Evolutionary conservation across 306 rosid genomes (phyloP).

Genomic region (Biancaea sappan): DNA sequence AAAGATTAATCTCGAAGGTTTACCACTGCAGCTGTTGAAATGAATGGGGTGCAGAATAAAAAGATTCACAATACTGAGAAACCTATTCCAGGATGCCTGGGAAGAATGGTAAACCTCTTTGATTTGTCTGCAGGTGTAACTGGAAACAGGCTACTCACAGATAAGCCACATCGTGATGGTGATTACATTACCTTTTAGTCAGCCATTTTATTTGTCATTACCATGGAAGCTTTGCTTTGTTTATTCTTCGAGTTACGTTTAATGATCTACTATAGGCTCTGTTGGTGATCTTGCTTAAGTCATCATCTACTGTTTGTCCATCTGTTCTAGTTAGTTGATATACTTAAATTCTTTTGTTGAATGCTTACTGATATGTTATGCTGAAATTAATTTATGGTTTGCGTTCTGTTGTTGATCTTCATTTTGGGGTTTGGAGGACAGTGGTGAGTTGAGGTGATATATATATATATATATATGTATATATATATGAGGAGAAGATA

Average conservation of each 20-base stretch:
- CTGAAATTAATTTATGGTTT: constrained; percentile 7
- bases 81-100: constrained; percentile 89
- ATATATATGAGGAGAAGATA: too few species aligned
- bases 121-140: constrained; percentile 67
- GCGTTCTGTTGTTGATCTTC: not conserved
- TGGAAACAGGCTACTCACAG: constrained; percentile 78
- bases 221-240: not conserved
- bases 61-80: constrained; percentile 60
- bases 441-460: constrained; percentile 12
- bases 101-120: constrained; percentile 93
- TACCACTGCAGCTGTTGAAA: constrained; percentile 51
- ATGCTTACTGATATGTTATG: not conserved
- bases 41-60: constrained; percentile 63
- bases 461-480: too few species aligned
- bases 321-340: not conserved
- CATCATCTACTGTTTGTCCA: not conserved
- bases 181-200: constrained; percentile 11
- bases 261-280: not conserved
- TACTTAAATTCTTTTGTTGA: not conserved
- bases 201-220: not conserved
- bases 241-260: not conserved
- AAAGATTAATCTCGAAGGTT: constrained; percentile 21
- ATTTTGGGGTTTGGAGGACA: constrained; percentile 26
- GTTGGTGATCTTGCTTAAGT: constrained; percentile 3
- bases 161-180: constrained; percentile 83